phyloP scores from a whole-genome alignment of 768 basidiomycete species.

The Fomitopsis pulvina region DNA sequence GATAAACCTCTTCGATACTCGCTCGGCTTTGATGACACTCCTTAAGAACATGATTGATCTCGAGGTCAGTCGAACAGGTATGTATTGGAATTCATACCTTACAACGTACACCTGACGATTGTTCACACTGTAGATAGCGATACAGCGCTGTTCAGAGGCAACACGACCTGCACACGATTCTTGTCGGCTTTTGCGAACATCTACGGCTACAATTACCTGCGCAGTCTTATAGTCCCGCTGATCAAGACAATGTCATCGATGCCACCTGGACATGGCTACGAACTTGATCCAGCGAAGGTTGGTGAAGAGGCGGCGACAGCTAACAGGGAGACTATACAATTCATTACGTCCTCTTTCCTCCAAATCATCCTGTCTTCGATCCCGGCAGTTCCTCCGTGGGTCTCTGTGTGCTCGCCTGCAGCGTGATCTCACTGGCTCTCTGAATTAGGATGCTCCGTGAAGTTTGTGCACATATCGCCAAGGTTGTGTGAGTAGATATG shows the following conservation, averaged over 20 bases:
- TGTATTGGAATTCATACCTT: slow-evolving; percentile 3
- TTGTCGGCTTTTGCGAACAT: slow-evolving; percentile 80
- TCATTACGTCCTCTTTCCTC: slow-evolving; percentile 70
- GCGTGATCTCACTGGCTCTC: background rate
- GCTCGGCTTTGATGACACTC: slow-evolving; percentile 61
- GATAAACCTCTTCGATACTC: slow-evolving; percentile 80
- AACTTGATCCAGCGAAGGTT: slow-evolving; percentile 64
- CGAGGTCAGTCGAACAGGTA: slow-evolving; percentile 77
- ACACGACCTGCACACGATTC: slow-evolving; percentile 83
- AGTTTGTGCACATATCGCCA: slow-evolving; percentile 76
- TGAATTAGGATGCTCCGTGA: slow-evolving; percentile 72
- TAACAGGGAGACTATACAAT: slow-evolving; percentile 66
- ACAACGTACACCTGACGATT: background rate
- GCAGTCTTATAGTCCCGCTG: slow-evolving; percentile 70
- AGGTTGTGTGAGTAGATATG: slow-evolving; percentile 54
- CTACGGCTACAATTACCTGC: slow-evolving; percentile 91
- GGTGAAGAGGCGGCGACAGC: slow-evolving; percentile 52
- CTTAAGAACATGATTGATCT: slow-evolving; percentile 82
- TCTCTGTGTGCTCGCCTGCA: slow-evolving; percentile 1
- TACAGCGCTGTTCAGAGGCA: slow-evolving; percentile 77
- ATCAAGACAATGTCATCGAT: slow-evolving; percentile 67
- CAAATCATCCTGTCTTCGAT: slow-evolving; percentile 67
- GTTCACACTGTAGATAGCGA: slow-evolving; percentile 54
- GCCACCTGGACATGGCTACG: slow-evolving; percentile 69
- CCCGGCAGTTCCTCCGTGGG: slow-evolving; percentile 69